phyloP scores from a whole-genome alignment of 2,329 filamentous ascomycete genomes.

The Lachnellula arida region DNA sequence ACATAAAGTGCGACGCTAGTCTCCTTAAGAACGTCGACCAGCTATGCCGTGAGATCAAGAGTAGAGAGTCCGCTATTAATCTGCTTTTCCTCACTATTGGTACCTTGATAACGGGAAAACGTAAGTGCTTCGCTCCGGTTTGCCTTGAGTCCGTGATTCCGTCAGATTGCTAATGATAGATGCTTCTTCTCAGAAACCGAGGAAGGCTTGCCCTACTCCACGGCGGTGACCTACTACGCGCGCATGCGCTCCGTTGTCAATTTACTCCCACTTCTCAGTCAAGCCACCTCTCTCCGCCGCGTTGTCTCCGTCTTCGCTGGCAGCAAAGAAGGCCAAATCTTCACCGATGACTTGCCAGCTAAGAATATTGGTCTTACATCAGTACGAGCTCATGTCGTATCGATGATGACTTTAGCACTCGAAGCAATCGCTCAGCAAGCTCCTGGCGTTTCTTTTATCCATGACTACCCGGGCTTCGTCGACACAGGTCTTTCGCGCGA shows the following conservation, averaged over 20 bases:
- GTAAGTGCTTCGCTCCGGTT: conserved; percentile 13
- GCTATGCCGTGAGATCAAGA: conserved; percentile 43
- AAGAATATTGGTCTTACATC: conserved; percentile 33
- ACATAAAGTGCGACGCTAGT: conserved; percentile 40
- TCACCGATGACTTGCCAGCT: conserved; percentile 39
- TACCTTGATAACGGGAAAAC: conserved; percentile 31
- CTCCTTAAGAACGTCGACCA: conserved; percentile 43
- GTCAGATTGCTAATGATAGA: not conserved
- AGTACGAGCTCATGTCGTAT: conserved; percentile 40
- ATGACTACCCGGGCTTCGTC: conserved; percentile 44
- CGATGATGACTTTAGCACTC: conserved; percentile 43
- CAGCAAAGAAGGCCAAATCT: conserved; percentile 45
- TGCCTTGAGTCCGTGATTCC: not conserved
- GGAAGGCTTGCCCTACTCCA: conserved; percentile 48
- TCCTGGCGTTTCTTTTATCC: conserved; percentile 43
- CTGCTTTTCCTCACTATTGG: conserved; percentile 48
- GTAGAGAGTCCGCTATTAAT: conserved; percentile 48
- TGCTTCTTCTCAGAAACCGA: conserved; percentile 32
- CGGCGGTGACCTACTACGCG: conserved; percentile 48
- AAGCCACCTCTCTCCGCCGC: conserved; percentile 42
- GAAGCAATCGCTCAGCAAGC: conserved; percentile 42
- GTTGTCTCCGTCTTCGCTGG: conserved; percentile 49
- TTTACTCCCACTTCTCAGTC: conserved; percentile 49
- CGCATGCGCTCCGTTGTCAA: conserved; percentile 51
- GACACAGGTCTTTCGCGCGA: conserved; percentile 20